phyloP scores from a whole-genome alignment of 495 filamentous ascomycete species.

The Coniosporium apollinis region DNA sequence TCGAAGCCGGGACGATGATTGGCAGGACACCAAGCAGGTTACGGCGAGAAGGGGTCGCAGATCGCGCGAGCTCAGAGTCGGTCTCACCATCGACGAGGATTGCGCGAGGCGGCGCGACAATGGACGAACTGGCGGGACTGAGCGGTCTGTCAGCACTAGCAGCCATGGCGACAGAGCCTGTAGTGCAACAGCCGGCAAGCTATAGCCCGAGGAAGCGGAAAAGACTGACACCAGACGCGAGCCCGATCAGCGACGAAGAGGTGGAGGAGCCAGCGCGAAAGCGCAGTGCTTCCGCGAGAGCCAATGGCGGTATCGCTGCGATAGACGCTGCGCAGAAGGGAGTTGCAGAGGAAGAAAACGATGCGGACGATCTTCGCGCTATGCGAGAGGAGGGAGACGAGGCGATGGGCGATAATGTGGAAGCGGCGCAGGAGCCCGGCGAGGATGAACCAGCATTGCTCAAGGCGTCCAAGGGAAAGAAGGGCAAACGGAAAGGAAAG shows the following conservation, averaged over 20 bases:
- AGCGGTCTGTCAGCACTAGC: too few species aligned
- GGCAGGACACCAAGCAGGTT: too few species aligned
- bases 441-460: conserved; percentile 7
- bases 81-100: too few species aligned
- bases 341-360: neutral
- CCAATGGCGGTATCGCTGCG: neutral
- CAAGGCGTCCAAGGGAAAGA: conserved; percentile 14
- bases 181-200: too few species aligned
- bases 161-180: too few species aligned
- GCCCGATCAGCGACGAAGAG: conserved; percentile 22
- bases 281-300: conserved; percentile 24
- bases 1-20: too few species aligned
- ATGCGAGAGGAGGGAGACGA: too few species aligned
- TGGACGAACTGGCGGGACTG: too few species aligned
- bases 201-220: conserved; percentile 21
- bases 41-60: too few species aligned
- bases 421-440: neutral
- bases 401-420: conserved; percentile 1
- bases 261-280: conserved; percentile 37
- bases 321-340: neutral
- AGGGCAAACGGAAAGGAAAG: conserved; percentile 19
- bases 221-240: conserved; percentile 33
- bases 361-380: too few species aligned
- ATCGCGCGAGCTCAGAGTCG: too few species aligned
- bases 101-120: too few species aligned